A percentile compares a stretch with the other conserved stretches of the same genome.
Conservation (phyloP, 169 alveolate genomes). For the Blepharisma undulans region DNA sequence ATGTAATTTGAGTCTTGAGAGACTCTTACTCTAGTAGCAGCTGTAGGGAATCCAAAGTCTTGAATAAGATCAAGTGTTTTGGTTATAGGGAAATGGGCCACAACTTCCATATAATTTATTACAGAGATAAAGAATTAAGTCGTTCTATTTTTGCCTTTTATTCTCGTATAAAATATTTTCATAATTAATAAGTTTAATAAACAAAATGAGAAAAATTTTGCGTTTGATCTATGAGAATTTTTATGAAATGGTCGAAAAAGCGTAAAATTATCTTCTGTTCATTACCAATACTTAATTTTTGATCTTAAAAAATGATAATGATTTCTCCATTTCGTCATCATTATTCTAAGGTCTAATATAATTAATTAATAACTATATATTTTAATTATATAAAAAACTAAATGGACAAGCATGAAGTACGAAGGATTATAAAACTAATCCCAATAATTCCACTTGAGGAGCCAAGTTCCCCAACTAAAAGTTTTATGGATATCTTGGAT, state of each 20-base stretch:
- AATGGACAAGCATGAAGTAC: background rate
- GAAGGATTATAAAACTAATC: background rate
- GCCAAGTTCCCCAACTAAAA: background rate
- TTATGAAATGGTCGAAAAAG: background rate
- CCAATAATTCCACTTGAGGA: background rate
- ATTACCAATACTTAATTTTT: background rate
- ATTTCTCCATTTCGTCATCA: background rate
- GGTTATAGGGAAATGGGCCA: background rate
- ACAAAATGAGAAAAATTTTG: background rate
- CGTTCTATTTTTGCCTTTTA: background rate
- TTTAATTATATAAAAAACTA: background rate
- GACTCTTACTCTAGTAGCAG: constrained; percentile 82
- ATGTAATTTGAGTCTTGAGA: constrained; percentile 85
- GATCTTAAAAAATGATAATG: background rate
- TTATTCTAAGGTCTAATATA: background rate
- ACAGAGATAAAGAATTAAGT: too few species aligned
- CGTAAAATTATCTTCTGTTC: background rate
- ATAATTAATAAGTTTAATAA: too few species aligned
- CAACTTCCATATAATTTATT: background rate
- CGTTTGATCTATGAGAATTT: background rate
- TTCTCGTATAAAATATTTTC: background rate
- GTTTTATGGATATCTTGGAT: background rate
- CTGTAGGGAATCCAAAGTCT: constrained; percentile 86
- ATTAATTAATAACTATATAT: background rate
- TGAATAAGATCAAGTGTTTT: constrained; percentile 86